Conservation (phyloP, 352 stramenopile genomes). For the Phytophthora colocasiae region DNA sequence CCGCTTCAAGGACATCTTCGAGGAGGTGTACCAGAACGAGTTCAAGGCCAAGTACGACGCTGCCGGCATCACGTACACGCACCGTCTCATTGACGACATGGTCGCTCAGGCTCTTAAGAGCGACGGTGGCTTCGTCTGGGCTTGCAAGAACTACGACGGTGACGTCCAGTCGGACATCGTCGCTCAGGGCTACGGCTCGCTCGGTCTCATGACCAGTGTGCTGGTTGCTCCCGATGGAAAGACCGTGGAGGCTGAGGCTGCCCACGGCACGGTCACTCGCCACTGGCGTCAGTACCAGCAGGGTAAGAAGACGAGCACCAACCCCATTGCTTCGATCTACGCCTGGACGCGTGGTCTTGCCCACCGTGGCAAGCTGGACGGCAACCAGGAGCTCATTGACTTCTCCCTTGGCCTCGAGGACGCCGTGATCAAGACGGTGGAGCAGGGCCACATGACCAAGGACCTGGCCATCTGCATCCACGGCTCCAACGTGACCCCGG, state of each 20-base stretch:
- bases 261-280: slow-evolving; percentile 86
- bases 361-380: slow-evolving; percentile 79
- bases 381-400: slow-evolving; percentile 73
- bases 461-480: slow-evolving; percentile 84
- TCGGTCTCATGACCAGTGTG: slow-evolving; percentile 83
- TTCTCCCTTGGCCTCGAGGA: slow-evolving; percentile 68
- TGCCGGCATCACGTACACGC: slow-evolving; percentile 78
- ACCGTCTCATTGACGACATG: slow-evolving; percentile 88
- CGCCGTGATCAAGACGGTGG: slow-evolving; percentile 79
- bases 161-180: slow-evolving; percentile 86
- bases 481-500: slow-evolving; percentile 55
- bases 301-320: slow-evolving; percentile 81
- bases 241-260: slow-evolving; percentile 83
- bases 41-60: slow-evolving; percentile 81
- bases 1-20: slow-evolving; percentile 85
- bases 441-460: slow-evolving; percentile 86
- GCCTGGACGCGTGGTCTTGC: slow-evolving; percentile 79
- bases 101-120: slow-evolving; percentile 83
- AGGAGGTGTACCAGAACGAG: slow-evolving; percentile 81
- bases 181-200: slow-evolving; percentile 80
- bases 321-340: slow-evolving; percentile 85
- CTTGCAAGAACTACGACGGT: slow-evolving; percentile 89
- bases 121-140: slow-evolving; percentile 82
- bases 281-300: slow-evolving; percentile 87
- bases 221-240: slow-evolving; percentile 80